These are phyloP conservation scores for Grifola frondosa DNA, from an alignment of 1,284 basidiomycete species.

Conservation along the genomic window DNA sequence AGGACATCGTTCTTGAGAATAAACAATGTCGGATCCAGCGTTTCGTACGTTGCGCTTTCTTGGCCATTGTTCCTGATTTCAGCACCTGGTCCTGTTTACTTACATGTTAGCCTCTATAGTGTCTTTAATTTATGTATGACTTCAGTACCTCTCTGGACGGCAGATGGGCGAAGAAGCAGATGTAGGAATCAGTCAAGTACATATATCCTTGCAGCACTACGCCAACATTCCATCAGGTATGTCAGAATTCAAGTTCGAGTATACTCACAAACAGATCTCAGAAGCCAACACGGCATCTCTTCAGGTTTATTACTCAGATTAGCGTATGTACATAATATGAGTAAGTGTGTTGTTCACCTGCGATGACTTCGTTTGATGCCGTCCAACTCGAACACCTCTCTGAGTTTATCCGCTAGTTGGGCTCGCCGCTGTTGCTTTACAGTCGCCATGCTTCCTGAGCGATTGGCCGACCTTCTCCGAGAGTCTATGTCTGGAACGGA, in stretches of 20 bases:
- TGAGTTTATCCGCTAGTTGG: conserved; percentile 78
- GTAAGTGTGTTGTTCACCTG: conserved; percentile 49
- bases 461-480: conserved; percentile 4
- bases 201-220: conserved; percentile 94
- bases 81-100: conserved; percentile 73
- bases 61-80: conserved; percentile 83
- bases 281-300: conserved; percentile 89
- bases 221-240: not conserved
- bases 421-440: conserved; percentile 69
- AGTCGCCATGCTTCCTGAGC: conserved; percentile 64
- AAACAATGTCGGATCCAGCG: conserved; percentile 92
- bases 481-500: conserved; percentile 3
- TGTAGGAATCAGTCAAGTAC: conserved; percentile 88
- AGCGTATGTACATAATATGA: too few species aligned
- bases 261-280: conserved; percentile 82
- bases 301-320: conserved; percentile 7
- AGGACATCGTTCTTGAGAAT: conserved; percentile 90
- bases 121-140: not conserved
- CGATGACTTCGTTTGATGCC: conserved; percentile 80
- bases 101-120: conserved; percentile 8
- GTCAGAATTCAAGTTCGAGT: not conserved
- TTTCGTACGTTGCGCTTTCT: conserved; percentile 84
- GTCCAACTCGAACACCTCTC: conserved; percentile 81
- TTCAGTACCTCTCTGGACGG: conserved; percentile 70
- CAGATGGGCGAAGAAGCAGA: conserved; percentile 98